phyloP scores from a whole-genome alignment of 768 basidiomycete species.

The Pleurotus citrinopileatus region DNA sequence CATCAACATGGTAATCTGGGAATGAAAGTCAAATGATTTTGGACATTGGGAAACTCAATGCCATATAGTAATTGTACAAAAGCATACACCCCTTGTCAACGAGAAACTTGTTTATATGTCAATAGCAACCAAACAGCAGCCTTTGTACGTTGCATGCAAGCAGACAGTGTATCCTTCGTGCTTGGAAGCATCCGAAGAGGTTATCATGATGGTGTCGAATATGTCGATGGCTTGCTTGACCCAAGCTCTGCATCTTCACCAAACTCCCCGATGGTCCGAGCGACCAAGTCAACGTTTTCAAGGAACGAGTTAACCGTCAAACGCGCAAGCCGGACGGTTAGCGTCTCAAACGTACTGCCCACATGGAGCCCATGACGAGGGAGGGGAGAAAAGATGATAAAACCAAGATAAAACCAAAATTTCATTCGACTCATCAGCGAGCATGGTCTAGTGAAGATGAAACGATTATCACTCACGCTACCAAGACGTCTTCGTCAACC shows the following conservation, averaged over 20 bases:
- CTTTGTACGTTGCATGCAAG: too few relatives aligned
- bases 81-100: background rate
- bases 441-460: background rate
- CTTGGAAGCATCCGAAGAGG: background rate
- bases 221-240: conserved; percentile 16
- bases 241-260: conserved; percentile 56
- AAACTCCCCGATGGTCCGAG: conserved; percentile 80
- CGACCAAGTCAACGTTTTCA: conserved; percentile 85
- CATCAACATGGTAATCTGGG: conserved; percentile 9
- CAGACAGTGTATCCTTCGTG: too few relatives aligned
- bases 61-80: conserved; percentile 1
- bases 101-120: background rate
- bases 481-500: conserved; percentile 58
- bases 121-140: too few relatives aligned
- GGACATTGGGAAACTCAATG: conserved; percentile 2
- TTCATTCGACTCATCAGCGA: background rate
- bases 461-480: conserved; percentile 57
- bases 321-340: conserved; percentile 84
- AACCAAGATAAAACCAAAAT: background rate
- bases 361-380: background rate
- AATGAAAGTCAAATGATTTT: background rate
- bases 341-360: conserved; percentile 64
- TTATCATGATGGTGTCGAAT: conserved; percentile 9
- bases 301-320: conserved; percentile 83
- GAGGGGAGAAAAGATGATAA: background rate